Evolutionary conservation across 805 yeast genomes (phyloP), one percentile per base, ranked within the genome.

Genomic region (Metschnikowia sp.): DNA sequence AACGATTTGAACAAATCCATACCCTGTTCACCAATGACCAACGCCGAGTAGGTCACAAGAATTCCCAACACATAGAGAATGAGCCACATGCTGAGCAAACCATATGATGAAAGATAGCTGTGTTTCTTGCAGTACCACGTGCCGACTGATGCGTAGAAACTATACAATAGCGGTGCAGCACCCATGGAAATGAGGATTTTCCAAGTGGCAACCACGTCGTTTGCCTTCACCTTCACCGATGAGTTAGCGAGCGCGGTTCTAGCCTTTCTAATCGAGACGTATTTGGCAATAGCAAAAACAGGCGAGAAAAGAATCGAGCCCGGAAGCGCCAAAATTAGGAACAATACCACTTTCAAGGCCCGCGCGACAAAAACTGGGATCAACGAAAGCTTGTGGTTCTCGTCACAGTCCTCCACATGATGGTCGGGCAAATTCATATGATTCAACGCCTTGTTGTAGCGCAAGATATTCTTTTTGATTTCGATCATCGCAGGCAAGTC

Each of bases 161-260:
- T 80, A 71, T 92, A 94, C 29, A 94, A 70, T 36, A 88, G 64
- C 2, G 99, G 99, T 0, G 97, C 95, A 45, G 88, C 69, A 5
- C 92, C 95, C 79, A 94, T 78, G 32, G 91, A 83, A 35, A 92
- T 89, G 53, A 94, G 73, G 40, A 94, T 84, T 66, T 94, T 94
- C 99, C 99, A 94, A 1, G 98, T 91, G 2, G 98, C 98, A 50
- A 94, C 79, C 26, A 94, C 97, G 65, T 94, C 99, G 48, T 83
- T 85, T 13, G 96, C 99, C 60, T 83, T 83, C 50, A 94, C 84
- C 64, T 94, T 94, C 19, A 94, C 99, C 0, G 90, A 78, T 0
- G 97, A 90, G 8, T 78, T 84, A 10, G 90, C 91, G 50, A 94
- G 74, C 0, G 98, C 99, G 40, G 80, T 77, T 48, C 68, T 73